phyloP scores from a whole-genome alignment of 2,329 filamentous ascomycete genomes.

The Colletotrichum godetiae region DNA sequence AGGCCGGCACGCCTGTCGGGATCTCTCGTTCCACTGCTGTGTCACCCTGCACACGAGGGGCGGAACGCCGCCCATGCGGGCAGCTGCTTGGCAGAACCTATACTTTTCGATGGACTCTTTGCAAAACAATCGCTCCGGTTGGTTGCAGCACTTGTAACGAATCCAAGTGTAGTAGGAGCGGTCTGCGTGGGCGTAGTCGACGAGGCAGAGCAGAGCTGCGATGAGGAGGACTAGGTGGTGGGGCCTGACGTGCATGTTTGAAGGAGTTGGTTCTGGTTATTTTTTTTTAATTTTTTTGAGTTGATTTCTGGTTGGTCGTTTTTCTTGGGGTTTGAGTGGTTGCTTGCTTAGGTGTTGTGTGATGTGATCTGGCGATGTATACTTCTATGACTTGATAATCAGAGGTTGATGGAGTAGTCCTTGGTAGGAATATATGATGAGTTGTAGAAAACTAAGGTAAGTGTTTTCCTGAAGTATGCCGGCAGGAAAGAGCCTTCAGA shows the following conservation, averaged over 20 bases:
- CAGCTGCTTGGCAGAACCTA: neutral
- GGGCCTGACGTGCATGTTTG: neutral
- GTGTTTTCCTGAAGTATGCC: neutral
- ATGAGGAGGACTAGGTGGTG: neutral
- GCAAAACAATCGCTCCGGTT: neutral
- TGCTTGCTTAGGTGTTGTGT: neutral
- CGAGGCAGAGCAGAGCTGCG: neutral
- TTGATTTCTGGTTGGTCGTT: neutral
- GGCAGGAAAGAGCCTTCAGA: neutral
- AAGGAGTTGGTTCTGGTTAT: neutral
- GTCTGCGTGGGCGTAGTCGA: neutral
- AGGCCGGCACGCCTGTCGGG: neutral
- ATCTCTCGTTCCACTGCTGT: neutral
- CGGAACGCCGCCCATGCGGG: neutral
- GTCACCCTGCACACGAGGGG: neutral
- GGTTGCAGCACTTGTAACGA: neutral
- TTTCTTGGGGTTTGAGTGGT: neutral
- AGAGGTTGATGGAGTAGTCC: neutral
- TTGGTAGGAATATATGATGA: neutral
- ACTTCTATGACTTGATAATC: neutral
- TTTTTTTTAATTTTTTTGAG: neutral
- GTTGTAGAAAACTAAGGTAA: neutral
- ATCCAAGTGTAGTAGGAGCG: neutral
- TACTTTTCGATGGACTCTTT: neutral
- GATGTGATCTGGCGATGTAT: neutral